These are phyloP conservation scores for Themeda triandra DNA, from an alignment of 176 grass and related monocot genomes.

Conservation along the genomic window DNA sequence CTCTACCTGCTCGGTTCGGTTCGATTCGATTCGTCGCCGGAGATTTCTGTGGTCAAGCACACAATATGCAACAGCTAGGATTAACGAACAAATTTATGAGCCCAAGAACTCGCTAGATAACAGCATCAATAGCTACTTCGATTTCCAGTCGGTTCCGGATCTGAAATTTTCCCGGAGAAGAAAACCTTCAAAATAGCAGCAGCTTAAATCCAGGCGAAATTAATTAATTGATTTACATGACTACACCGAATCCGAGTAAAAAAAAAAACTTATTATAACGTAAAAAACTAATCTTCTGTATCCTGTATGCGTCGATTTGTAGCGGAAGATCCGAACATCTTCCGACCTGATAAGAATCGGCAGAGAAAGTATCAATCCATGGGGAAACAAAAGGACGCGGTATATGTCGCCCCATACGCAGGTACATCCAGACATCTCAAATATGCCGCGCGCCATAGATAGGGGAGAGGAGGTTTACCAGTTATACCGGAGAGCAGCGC, in stretches of 20 bases:
- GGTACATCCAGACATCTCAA: background rate
- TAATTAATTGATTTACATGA: background rate
- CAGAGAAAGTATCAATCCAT: constrained; percentile 31
- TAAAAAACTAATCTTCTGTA: constrained; percentile 19
- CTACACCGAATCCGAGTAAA: background rate
- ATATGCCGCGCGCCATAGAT: background rate
- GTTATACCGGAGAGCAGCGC: constrained; percentile 40
- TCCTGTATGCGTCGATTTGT: constrained; percentile 17
- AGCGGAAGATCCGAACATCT: constrained; percentile 37
- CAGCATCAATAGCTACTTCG: background rate
- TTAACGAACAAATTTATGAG: background rate
- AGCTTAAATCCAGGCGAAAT: background rate
- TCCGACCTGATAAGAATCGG: constrained; percentile 43
- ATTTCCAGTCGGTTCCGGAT: constrained; percentile 8
- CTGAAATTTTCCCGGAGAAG: background rate
- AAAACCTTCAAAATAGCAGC: constrained; percentile 54
- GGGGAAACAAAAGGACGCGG: background rate
- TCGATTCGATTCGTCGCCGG: background rate
- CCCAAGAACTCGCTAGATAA: background rate
- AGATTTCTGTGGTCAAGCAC: constrained; percentile 12
- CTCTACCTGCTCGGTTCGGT: background rate
- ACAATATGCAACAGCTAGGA: background rate
- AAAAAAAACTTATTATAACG: background rate
- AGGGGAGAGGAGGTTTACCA: constrained; percentile 27
- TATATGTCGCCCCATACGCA: background rate